Conservation (phyloP, 331 rosid genomes). For the Malus hybrid region DNA sequence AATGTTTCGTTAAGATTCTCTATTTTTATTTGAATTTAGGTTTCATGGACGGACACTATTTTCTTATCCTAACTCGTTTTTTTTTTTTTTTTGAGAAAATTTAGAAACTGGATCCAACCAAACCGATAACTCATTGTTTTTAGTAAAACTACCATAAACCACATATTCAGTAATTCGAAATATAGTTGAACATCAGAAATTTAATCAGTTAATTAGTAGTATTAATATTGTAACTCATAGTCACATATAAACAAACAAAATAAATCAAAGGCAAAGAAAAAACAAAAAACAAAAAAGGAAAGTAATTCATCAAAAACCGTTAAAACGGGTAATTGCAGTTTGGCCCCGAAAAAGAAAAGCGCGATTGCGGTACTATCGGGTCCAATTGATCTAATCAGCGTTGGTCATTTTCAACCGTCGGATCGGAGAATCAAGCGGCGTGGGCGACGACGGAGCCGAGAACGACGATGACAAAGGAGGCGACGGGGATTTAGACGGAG, state of each 20-base stretch:
- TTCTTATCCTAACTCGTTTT: too few relatives aligned
- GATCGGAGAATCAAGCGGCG: conserved; percentile 58
- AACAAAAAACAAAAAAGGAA: background rate
- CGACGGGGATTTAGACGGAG: conserved; percentile 13
- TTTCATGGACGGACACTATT: too few relatives aligned
- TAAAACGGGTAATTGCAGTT: conserved; percentile 54
- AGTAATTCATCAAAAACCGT: conserved; percentile 56
- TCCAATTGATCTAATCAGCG: conserved; percentile 25
- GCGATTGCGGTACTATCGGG: background rate
- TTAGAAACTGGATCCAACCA: too few relatives aligned
- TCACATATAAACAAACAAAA: conserved; percentile 30
- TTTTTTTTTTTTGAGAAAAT: too few relatives aligned
- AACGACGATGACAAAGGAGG: conserved; percentile 26
- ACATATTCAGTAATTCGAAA: background rate
- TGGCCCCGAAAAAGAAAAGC: conserved; percentile 10
- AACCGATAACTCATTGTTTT: too few relatives aligned
- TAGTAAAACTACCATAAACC: too few relatives aligned
- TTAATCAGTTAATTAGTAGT: conserved; percentile 9
- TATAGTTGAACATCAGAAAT: background rate
- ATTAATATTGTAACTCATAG: conserved; percentile 20
- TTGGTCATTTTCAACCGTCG: conserved; percentile 66
- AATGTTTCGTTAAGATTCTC: too few relatives aligned
- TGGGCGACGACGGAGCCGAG: conserved; percentile 50
- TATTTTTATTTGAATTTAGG: too few relatives aligned
- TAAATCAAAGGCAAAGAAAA: conserved; percentile 6